A percentile compares a stretch with the other conserved stretches of the same genome.
Evolutionary conservation across 169 alveolate genomes (phyloP).

Genomic region (Cryptosporidium muris): DNA sequence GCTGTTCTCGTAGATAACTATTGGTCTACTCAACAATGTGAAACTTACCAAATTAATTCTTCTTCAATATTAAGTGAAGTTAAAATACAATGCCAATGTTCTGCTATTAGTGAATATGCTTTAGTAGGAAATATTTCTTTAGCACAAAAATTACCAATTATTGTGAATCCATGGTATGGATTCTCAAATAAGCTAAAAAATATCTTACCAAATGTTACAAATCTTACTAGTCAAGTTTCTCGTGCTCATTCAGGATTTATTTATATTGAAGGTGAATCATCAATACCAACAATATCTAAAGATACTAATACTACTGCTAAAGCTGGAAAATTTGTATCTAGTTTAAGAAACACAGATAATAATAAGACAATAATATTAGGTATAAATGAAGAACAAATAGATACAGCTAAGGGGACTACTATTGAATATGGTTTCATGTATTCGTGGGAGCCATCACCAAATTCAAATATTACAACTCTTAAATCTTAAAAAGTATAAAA

Average conservation of each 20-base stretch:
- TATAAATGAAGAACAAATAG: conserved; percentile 16
- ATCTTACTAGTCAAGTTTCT: conserved; percentile 6
- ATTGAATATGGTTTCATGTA: conserved; percentile 44
- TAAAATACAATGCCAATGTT: conserved; percentile 58
- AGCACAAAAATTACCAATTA: conserved; percentile 37
- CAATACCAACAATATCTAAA: background rate
- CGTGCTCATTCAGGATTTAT: conserved; percentile 33
- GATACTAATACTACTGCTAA: conserved; percentile 10
- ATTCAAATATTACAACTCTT: conserved; percentile 4
- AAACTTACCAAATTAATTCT: conserved; percentile 45
- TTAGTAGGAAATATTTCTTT: conserved; percentile 39
- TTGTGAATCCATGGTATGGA: conserved; percentile 50
- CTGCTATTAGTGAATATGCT: conserved; percentile 36
- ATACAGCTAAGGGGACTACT: background rate
- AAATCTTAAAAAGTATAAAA: background rate
- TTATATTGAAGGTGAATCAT: conserved; percentile 44
- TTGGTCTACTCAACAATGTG: conserved; percentile 33
- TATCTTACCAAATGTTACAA: conserved; percentile 40
- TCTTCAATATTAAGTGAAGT: background rate
- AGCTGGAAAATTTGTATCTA: conserved; percentile 49
- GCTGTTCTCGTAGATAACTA: conserved; percentile 1
- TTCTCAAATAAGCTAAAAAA: conserved; percentile 32
- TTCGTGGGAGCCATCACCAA: conserved; percentile 59
- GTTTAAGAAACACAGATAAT: conserved; percentile 12
- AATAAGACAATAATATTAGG: conserved; percentile 25